Percentiles rank a stretch among this genome's conserved stretches.
These are phyloP conservation scores for Panaeolus papilionaceus DNA, from an alignment of 768 basidiomycete genomes.

Conservation along the genomic window DNA sequence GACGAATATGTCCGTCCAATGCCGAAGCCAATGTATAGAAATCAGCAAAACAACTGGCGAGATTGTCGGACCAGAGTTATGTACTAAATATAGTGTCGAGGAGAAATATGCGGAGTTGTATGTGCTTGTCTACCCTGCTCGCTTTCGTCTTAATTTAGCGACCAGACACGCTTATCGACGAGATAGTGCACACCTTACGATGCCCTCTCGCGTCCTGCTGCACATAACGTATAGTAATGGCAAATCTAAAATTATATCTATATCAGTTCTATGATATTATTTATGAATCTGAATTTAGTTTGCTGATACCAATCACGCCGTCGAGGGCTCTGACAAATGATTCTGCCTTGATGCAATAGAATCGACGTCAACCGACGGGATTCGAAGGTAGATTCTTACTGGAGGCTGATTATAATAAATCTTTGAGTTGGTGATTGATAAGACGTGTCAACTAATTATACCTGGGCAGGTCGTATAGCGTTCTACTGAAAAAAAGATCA, in stretches of 20 bases:
- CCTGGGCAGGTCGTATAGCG: too few species aligned
- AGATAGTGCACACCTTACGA: too few species aligned
- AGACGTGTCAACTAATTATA: neutral
- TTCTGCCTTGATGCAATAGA: neutral
- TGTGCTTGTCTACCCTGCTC: neutral
- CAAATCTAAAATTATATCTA: neutral
- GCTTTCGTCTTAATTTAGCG: neutral
- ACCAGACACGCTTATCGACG: too few species aligned
- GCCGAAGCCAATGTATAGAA: neutral
- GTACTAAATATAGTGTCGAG: neutral
- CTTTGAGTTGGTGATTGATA: neutral
- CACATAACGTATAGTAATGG: too few species aligned
- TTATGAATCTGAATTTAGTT: neutral
- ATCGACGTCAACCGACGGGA: neutral
- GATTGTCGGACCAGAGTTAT: neutral
- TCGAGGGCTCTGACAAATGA: neutral
- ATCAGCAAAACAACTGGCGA: neutral
- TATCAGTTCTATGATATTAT: neutral
- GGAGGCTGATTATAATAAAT: neutral
- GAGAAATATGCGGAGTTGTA: neutral
- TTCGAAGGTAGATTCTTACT: neutral
- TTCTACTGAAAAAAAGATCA: too few species aligned
- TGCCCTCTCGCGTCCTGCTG: too few species aligned
- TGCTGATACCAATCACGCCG: neutral
- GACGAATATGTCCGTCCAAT: neutral